Base-by-base conservation (phyloP, 345 rosid species). In the Psidium friedrichsthalianum region DNA sequence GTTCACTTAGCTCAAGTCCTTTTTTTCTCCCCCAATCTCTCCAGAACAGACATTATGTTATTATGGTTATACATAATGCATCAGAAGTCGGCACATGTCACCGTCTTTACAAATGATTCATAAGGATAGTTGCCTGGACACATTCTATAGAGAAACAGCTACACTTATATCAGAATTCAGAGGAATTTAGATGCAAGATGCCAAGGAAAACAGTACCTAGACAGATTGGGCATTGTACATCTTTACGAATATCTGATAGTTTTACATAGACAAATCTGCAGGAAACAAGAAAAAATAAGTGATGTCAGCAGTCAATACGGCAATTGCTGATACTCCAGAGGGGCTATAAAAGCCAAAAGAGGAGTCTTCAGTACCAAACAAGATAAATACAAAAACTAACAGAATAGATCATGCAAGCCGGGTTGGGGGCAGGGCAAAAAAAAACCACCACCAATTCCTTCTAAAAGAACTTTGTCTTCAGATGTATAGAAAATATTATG, bases 211-310 rank as follows among this genome's bases (percentile, higher is more conserved):
- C 83, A 83, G 87, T 92, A 97, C 98, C 99, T 85, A 97, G 91
- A 89, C 98, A 97, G 88, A 97, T 97, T 25, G 99, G 96, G 86
- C 99, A 97, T 18, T 95, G 97, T 54, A 97, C 97, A 83, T 93
- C 94, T 88, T 89, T 94, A 83, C 98, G 98, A 85, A 97, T 91
- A 32, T 94, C 95, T 10, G 91, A 91, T 57, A 95, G 93, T 83
- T 95, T 93, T 78, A 94, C 89, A 83, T 85, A 85, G 85, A 93
- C 89, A 92, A 83, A 93, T 90, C 99, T 97, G 95, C 93, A 92
- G 91, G 82, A 83, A 40, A 88, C 47, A 69, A 69, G 47, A 69
- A 69, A 32, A 36, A 69, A 36, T 36, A 69, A 36, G 47, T 18
- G 47, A 69, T 18, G 47, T 36, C 80, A 32, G 25, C 25, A 2